Evolutionary conservation across 345 rosid genomes (phyloP).

Genomic region (Camelina neglecta): DNA sequence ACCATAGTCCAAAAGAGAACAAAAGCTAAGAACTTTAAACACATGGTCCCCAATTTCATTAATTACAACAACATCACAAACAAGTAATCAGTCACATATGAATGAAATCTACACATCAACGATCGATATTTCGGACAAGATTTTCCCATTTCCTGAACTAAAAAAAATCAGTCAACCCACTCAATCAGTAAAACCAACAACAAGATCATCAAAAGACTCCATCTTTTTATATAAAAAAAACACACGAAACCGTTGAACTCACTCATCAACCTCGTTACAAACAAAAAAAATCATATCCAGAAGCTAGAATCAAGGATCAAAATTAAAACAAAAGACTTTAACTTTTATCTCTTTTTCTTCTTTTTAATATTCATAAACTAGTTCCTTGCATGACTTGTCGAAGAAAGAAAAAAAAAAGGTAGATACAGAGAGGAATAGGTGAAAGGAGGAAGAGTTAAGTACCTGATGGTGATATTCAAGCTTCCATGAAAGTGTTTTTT

Average conservation of each 20-base stretch:
- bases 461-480: slow-evolving; percentile 42
- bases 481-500: slow-evolving; percentile 40
- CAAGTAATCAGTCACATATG: slow-evolving; percentile 8
- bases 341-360: neutral
- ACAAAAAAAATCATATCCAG: slow-evolving; percentile 1
- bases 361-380: neutral
- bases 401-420: slow-evolving; percentile 34
- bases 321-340: slow-evolving; percentile 2
- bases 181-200: slow-evolving; percentile 18
- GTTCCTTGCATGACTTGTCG: slow-evolving; percentile 34
- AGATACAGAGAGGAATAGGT: slow-evolving; percentile 4
- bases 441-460: slow-evolving; percentile 12
- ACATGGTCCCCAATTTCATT: slow-evolving; percentile 20
- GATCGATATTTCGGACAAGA: slow-evolving; percentile 25
- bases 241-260: slow-evolving; percentile 21
- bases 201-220: slow-evolving; percentile 38
- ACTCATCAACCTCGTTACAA: slow-evolving; percentile 12
- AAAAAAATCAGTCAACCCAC: slow-evolving; percentile 41
- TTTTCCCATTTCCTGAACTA: slow-evolving; percentile 28
- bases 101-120: slow-evolving; percentile 32
- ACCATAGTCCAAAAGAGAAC: slow-evolving; percentile 26
- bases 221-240: neutral
- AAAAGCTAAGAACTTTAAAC: slow-evolving; percentile 26
- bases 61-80: slow-evolving; percentile 2
- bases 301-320: slow-evolving; percentile 33